Conservation (phyloP, 116 monocot genomes). For the Trichopus zeylanicus region DNA sequence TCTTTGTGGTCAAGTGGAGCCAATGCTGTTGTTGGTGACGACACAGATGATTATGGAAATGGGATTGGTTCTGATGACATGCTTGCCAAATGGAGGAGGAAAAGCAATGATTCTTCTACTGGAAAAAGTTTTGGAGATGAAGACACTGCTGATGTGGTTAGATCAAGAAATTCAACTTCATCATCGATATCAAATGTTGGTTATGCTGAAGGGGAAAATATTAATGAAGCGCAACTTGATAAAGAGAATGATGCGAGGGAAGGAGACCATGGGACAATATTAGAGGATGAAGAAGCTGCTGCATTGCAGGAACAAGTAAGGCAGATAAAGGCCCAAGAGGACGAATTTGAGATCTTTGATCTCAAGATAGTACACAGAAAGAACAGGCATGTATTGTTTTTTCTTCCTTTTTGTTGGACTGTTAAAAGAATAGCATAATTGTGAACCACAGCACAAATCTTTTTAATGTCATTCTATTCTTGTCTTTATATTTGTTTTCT, state of each 20-base stretch:
- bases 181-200: slow-evolving; percentile 66
- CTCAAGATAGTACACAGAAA: slow-evolving; percentile 97
- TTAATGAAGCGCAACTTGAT: slow-evolving; percentile 27
- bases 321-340: slow-evolving; percentile 88
- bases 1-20: slow-evolving; percentile 47
- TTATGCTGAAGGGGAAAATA: slow-evolving; percentile 41
- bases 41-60: slow-evolving; percentile 39
- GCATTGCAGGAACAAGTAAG: slow-evolving; percentile 95
- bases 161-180: slow-evolving; percentile 66
- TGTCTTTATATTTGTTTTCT: neutral
- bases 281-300: slow-evolving; percentile 95
- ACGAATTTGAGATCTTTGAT: slow-evolving; percentile 92
- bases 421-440: neutral
- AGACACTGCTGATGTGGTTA: slow-evolving; percentile 33
- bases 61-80: slow-evolving; percentile 49
- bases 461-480: no score
- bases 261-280: slow-evolving; percentile 45
- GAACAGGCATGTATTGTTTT: slow-evolving; percentile 58
- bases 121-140: slow-evolving; percentile 53
- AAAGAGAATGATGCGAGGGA: slow-evolving; percentile 48
- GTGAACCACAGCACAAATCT: neutral
- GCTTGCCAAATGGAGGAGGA: slow-evolving; percentile 65
- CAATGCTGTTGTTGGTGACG: slow-evolving; percentile 24
- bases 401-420: neutral
- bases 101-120: slow-evolving; percentile 63